phyloP scores from a whole-genome alignment of 768 basidiomycete species.

The Boletellus ananiceps region DNA sequence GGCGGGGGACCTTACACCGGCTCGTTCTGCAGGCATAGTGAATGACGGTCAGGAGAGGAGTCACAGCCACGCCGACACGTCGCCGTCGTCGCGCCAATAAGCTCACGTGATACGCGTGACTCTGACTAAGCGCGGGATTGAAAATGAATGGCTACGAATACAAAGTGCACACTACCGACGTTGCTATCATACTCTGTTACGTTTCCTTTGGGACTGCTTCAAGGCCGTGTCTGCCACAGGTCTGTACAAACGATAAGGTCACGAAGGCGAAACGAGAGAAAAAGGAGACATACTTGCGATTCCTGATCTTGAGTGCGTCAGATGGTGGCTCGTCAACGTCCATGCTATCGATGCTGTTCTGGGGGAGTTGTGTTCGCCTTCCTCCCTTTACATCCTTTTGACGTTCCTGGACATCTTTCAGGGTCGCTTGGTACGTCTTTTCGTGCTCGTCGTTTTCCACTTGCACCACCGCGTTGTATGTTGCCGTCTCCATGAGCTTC shows the following conservation, averaged over 20 bases:
- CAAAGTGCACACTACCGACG: neutral
- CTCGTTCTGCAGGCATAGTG: slow-evolving; percentile 74
- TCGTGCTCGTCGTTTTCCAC: slow-evolving; percentile 52
- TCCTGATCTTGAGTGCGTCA: slow-evolving; percentile 46
- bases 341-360: slow-evolving; percentile 42
- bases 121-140: too few relatives aligned
- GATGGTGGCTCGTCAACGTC: slow-evolving; percentile 59
- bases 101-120: slow-evolving; percentile 34
- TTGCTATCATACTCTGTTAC: slow-evolving; percentile 45
- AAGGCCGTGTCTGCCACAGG: slow-evolving; percentile 38
- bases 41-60: slow-evolving; percentile 12
- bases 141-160: slow-evolving; percentile 9
- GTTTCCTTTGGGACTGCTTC: slow-evolving; percentile 51
- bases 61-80: slow-evolving; percentile 18
- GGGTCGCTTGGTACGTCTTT: slow-evolving; percentile 41
- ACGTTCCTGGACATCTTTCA: slow-evolving; percentile 63
- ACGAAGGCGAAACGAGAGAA: neutral
- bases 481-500: slow-evolving; percentile 56
- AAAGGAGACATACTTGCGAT: slow-evolving; percentile 49
- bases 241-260: slow-evolving; percentile 2
- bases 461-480: slow-evolving; percentile 39
- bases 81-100: slow-evolving; percentile 15
- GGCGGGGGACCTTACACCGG: slow-evolving; percentile 53
- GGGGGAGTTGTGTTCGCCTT: slow-evolving; percentile 18
- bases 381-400: slow-evolving; percentile 53